A percentile compares a stretch with the other conserved stretches of the same genome.
phyloP scores from a whole-genome alignment of 306 rosid genomes.

The Luffa aegyptiaca region DNA sequence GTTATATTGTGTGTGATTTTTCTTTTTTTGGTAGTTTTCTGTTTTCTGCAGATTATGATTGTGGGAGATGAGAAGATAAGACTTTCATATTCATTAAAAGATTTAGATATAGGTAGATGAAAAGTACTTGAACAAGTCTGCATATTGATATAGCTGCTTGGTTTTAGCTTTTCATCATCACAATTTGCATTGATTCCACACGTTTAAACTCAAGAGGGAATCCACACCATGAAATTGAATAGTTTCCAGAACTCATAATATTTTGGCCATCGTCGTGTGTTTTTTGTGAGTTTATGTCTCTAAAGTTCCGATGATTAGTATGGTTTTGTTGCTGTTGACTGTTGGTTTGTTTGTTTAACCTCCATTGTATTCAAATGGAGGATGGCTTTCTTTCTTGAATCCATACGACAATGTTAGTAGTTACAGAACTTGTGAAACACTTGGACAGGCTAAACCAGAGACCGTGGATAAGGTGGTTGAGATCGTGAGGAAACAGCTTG shows the following conservation, averaged over 20 bases:
- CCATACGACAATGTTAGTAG: background rate
- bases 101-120: background rate
- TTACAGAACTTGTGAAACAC: background rate
- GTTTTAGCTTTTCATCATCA: background rate
- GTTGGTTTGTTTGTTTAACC: background rate
- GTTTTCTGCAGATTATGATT: too few relatives aligned
- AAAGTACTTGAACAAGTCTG: background rate
- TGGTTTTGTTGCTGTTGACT: background rate
- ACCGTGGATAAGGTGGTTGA: constrained; percentile 63
- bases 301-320: background rate
- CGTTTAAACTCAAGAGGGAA: background rate
- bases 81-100: background rate
- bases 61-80: background rate
- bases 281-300: background rate
- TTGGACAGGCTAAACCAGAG: constrained; percentile 70
- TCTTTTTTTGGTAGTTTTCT: background rate
- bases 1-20: background rate
- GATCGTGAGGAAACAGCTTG: constrained; percentile 88
- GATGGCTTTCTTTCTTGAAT: background rate
- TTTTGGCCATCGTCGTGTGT: background rate
- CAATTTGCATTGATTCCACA: background rate
- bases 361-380: background rate
- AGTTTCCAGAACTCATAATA: background rate
- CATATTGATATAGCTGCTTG: background rate
- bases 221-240: background rate